Evolutionary conservation across 495 filamentous ascomycete species (phyloP).

Genomic region (Bathelium albidoporum): DNA sequence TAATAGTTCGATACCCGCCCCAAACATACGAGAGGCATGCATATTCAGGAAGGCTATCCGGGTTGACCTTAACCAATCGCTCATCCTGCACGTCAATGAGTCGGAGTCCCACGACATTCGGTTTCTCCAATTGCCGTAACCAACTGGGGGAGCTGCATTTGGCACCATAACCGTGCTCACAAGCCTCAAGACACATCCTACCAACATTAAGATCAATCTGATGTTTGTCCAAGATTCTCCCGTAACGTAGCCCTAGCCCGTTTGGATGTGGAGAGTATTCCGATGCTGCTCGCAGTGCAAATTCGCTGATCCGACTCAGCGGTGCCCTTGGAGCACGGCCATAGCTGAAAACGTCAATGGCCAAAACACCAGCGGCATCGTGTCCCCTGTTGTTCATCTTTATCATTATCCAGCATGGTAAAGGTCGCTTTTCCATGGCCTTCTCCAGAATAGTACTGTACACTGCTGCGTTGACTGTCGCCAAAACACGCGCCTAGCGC

Average conservation of each 20-base stretch:
- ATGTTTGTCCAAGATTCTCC: background rate
- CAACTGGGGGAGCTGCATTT: slow-evolving; percentile 3
- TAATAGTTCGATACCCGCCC: background rate
- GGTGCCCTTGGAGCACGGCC: background rate
- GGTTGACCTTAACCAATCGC: background rate
- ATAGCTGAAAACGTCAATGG: background rate
- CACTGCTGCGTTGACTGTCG: background rate
- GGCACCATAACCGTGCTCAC: background rate
- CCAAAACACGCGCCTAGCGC: background rate
- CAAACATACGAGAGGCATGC: slow-evolving; percentile 5
- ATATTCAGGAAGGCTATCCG: too few relatives aligned
- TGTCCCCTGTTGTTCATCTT: background rate
- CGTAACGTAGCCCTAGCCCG: background rate
- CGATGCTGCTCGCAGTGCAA: background rate
- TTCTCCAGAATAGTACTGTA: background rate
- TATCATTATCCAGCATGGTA: background rate
- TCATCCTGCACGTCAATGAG: slow-evolving; percentile 4
- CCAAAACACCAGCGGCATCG: background rate
- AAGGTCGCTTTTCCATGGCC: background rate
- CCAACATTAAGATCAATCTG: background rate
- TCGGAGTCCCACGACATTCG: background rate
- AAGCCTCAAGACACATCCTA: slow-evolving; percentile 1
- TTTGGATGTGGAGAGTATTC: background rate
- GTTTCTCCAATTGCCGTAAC: background rate
- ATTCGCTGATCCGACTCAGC: background rate